These are phyloP conservation scores for Boletus speciosus DNA, from an alignment of 768 basidiomycete species.

Conservation along the genomic window DNA sequence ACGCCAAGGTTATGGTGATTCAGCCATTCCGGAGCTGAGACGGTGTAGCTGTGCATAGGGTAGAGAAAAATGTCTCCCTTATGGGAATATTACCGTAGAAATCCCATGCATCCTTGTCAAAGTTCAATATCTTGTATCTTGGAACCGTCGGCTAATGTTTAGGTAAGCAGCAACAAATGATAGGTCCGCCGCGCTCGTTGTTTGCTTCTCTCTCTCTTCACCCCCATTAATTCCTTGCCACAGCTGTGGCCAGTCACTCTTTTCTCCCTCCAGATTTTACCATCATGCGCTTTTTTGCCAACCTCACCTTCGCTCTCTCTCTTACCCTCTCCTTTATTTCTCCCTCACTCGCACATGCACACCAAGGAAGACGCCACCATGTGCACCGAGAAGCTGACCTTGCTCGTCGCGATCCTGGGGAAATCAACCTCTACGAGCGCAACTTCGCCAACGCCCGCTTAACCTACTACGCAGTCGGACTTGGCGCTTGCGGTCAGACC, in stretches of 20 bases:
- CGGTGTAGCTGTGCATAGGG: constrained; percentile 14
- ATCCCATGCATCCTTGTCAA: too few relatives aligned
- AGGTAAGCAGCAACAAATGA: constrained; percentile 8
- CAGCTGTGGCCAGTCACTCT: constrained; percentile 20
- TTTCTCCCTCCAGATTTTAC: constrained; percentile 3
- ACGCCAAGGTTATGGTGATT: constrained; percentile 48
- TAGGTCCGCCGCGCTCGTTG: too few relatives aligned
- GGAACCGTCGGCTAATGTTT: neutral
- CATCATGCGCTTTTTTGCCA: constrained; percentile 24
- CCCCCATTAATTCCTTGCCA: neutral
- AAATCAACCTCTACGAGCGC: constrained; percentile 21
- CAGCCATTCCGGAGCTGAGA: constrained; percentile 50
- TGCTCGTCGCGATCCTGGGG: constrained; percentile 25
- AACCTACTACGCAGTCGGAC: constrained; percentile 41
- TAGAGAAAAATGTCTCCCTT: neutral
- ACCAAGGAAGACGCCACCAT: constrained; percentile 23
- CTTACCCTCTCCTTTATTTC: constrained; percentile 14
- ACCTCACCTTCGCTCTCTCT: constrained; percentile 20
- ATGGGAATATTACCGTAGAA: neutral
- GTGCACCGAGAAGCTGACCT: constrained; percentile 21
- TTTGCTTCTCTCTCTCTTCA: neutral
- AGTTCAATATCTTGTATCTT: too few relatives aligned
- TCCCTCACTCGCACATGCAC: constrained; percentile 19
- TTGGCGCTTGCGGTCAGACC: constrained; percentile 40
- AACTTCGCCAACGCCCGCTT: constrained; percentile 20